Evolutionary conservation across 202 grass and related monocot species (phyloP).

Genomic region (Miscanthus sacchariflorus): DNA sequence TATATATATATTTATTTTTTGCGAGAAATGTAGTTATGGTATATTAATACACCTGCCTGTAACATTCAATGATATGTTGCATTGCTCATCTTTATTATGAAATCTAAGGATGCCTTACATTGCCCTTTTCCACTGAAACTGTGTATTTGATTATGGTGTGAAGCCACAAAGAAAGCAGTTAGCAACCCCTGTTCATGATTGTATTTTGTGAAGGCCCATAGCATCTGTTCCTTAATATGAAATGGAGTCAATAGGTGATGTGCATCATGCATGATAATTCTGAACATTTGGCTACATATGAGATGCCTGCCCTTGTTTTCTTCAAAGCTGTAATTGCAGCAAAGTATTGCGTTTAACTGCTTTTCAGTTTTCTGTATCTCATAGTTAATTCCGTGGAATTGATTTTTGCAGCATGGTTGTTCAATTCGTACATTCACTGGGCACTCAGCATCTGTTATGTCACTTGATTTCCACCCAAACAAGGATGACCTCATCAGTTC

Average conservation of each 20-base stretch:
- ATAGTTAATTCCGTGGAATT: conserved; percentile 2
- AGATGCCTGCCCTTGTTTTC: conserved; percentile 3
- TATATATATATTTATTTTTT: too few relatives aligned
- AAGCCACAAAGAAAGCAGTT: conserved; percentile 25
- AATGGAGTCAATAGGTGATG: conserved; percentile 20
- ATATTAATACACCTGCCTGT: neutral
- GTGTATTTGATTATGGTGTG: conserved; percentile 37
- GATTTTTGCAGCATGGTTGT: conserved; percentile 57
- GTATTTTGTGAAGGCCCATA: conserved; percentile 21
- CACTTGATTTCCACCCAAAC: conserved; percentile 81
- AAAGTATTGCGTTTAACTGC: neutral
- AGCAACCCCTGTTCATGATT: neutral
- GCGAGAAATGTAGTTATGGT: neutral
- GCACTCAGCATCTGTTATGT: conserved; percentile 74
- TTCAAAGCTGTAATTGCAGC: neutral
- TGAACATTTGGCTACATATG: conserved; percentile 17
- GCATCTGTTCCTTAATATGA: conserved; percentile 7
- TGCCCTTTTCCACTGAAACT: neutral
- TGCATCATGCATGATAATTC: conserved; percentile 15
- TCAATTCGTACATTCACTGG: conserved; percentile 68
- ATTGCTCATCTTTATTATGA: conserved; percentile 18
- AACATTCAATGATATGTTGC: neutral
- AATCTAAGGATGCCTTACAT: neutral
- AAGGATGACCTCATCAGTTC: conserved; percentile 88
- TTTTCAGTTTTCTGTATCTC: conserved; percentile 8